Conservation (phyloP, 108 stramenopile genomes). For the Nitzschia putrida region DNA sequence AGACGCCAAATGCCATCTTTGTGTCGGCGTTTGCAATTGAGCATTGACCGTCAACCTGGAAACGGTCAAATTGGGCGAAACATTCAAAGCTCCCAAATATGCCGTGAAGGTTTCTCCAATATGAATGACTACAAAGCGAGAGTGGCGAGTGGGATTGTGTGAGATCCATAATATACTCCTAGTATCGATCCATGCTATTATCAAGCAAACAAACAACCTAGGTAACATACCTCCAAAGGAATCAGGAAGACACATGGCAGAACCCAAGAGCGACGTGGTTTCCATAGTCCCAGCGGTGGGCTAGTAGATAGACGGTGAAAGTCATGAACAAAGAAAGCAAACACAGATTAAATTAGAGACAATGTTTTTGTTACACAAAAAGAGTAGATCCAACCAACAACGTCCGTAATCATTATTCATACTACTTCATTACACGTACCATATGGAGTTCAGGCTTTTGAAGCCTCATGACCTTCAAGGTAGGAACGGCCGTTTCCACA, state of each 20-base stretch:
- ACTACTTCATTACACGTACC: constrained; percentile 24
- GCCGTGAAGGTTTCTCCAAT: constrained; percentile 84
- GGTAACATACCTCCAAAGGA: constrained; percentile 70
- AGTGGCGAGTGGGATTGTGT: not conserved
- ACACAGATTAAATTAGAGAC: too few species aligned
- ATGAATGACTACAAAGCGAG: constrained; percentile 47
- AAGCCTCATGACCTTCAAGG: constrained; percentile 84
- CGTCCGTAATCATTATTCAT: too few species aligned
- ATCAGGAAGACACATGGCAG: constrained; percentile 72
- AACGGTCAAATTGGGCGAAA: constrained; percentile 49
- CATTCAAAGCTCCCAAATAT: constrained; percentile 76
- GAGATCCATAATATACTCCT: not conserved
- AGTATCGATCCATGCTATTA: not conserved
- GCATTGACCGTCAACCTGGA: constrained; percentile 63
- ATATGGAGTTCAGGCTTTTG: constrained; percentile 73
- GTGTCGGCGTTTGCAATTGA: constrained; percentile 81
- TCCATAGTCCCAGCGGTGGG: constrained; percentile 43
- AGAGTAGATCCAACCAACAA: too few species aligned
- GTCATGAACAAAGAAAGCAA: too few species aligned
- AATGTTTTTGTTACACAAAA: too few species aligned
- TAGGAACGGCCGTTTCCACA: constrained; percentile 61
- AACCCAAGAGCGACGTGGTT: constrained; percentile 35
- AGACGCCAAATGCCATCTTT: constrained; percentile 61
- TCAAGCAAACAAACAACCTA: too few species aligned
- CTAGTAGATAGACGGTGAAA: constrained; percentile 12